Conservation (phyloP, 2,329 filamentous ascomycete genomes). For the Hypoxylon sp. region DNA sequence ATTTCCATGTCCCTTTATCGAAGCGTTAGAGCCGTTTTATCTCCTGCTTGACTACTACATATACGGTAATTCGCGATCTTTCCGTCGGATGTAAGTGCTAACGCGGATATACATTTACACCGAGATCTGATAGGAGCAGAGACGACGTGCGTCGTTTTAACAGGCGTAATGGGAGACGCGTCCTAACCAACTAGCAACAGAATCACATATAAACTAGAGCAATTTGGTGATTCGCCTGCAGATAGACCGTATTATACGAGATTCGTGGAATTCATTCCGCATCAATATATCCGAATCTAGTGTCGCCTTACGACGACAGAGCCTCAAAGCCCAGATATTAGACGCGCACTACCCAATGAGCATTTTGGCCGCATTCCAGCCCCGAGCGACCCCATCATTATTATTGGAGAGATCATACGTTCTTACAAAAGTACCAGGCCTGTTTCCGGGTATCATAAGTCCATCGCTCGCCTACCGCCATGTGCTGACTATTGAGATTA, state of each 20-base stretch:
- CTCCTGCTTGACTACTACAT: background rate
- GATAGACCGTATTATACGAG: conserved; percentile 8
- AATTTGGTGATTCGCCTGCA: background rate
- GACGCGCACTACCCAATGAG: conserved; percentile 15
- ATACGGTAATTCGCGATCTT: background rate
- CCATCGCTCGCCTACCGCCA: conserved; percentile 22
- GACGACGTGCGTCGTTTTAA: background rate
- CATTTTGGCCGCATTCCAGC: conserved; percentile 14
- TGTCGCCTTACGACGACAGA: conserved; percentile 1
- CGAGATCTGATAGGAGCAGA: background rate
- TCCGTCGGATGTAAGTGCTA: background rate
- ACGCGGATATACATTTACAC: background rate
- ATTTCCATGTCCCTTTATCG: background rate
- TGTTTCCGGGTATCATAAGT: conserved; percentile 41
- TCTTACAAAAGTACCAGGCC: conserved; percentile 28
- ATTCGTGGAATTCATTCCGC: conserved; percentile 34
- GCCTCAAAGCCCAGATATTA: conserved; percentile 1
- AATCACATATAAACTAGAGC: background rate
- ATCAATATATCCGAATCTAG: conserved; percentile 33
- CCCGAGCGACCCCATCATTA: conserved; percentile 8
- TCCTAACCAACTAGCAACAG: background rate
- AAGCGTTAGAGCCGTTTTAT: background rate
- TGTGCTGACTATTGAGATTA: conserved; percentile 13
- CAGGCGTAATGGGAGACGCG: background rate
- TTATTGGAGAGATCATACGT: conserved; percentile 16